These are phyloP conservation scores for Colletotrichum tabaci DNA, from an alignment of 2,329 filamentous ascomycete genomes.

Conservation along the genomic window DNA sequence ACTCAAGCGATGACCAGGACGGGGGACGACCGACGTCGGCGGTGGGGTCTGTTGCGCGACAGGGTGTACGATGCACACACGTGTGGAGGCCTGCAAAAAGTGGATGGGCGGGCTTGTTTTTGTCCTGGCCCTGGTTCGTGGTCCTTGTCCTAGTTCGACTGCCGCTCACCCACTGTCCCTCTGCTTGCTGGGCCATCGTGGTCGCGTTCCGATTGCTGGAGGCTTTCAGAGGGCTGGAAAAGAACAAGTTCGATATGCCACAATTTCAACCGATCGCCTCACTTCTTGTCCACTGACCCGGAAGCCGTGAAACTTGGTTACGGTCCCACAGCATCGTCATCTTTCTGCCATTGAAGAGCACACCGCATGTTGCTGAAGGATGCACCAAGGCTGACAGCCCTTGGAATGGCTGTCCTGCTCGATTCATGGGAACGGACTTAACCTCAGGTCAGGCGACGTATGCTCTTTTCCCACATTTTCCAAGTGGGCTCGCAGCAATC, in stretches of 20 bases:
- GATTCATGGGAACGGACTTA: slow-evolving; percentile 7
- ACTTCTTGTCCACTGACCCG: slow-evolving; percentile 17
- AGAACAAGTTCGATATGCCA: slow-evolving; percentile 26
- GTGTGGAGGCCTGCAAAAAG: slow-evolving; percentile 16
- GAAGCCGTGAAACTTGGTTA: slow-evolving; percentile 24
- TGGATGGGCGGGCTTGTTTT: slow-evolving; percentile 21
- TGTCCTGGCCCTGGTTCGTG: slow-evolving; percentile 12
- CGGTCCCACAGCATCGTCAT: slow-evolving; percentile 37
- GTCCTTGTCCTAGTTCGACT: neutral
- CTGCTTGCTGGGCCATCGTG: slow-evolving; percentile 11
- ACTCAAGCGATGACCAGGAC: slow-evolving; percentile 20
- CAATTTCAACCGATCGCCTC: slow-evolving; percentile 33
- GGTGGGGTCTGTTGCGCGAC: slow-evolving; percentile 17
- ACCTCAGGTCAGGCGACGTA: slow-evolving; percentile 26
- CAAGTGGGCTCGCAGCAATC: slow-evolving; percentile 6
- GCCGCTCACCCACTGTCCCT: slow-evolving; percentile 1
- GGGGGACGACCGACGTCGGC: slow-evolving; percentile 39
- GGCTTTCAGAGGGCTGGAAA: slow-evolving; percentile 9
- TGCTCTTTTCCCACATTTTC: neutral
- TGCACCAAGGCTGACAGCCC: slow-evolving; percentile 2
- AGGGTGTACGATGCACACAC: too few relatives aligned
- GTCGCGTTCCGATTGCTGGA: neutral
- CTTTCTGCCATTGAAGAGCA: slow-evolving; percentile 7
- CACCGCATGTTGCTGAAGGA: slow-evolving; percentile 34
- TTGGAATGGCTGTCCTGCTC: slow-evolving; percentile 12